phyloP scores from a whole-genome alignment of 495 filamentous ascomycete genomes.

The Tuber indicum region DNA sequence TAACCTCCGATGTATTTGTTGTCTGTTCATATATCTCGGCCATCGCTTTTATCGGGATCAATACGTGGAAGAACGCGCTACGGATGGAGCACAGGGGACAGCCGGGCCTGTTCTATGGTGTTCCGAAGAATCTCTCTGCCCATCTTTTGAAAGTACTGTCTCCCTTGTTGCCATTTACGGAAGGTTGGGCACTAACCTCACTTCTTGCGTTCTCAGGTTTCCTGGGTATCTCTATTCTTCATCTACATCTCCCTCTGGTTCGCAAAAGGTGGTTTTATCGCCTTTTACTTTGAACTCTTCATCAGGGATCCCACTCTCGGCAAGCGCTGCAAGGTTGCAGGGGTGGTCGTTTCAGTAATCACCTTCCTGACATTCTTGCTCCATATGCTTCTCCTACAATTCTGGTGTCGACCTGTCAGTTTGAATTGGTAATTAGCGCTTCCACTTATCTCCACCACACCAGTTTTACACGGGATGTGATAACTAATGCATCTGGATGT shows the following conservation, averaged over 20 bases:
- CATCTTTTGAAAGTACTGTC: not conserved
- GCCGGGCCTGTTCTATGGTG: not conserved
- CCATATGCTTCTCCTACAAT: conserved; percentile 41
- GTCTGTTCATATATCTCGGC: conserved; percentile 42
- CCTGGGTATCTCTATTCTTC: conserved; percentile 44
- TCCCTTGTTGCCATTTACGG: not conserved
- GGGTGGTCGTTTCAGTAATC: conserved; percentile 30
- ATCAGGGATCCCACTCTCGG: conserved; percentile 24
- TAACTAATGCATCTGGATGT: not conserved
- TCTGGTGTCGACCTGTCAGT: conserved; percentile 42
- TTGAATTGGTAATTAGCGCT: conserved; percentile 32
- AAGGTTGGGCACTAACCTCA: conserved; percentile 15
- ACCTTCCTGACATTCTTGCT: conserved; percentile 41
- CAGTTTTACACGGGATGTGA: not conserved
- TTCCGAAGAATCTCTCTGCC: not conserved
- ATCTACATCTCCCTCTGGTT: conserved; percentile 44
- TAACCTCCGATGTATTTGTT: conserved; percentile 41
- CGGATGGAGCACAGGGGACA: conserved; percentile 28
- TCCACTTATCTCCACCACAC: not conserved
- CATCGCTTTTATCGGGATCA: conserved; percentile 42
- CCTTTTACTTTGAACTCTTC: conserved; percentile 42
- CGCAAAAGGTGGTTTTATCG: conserved; percentile 42
- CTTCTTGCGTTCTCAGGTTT: conserved; percentile 39
- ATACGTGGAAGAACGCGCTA: conserved; percentile 43
- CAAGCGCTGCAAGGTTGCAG: conserved; percentile 27